Conservation (phyloP, 345 rosid species). For the Firmiana major region DNA sequence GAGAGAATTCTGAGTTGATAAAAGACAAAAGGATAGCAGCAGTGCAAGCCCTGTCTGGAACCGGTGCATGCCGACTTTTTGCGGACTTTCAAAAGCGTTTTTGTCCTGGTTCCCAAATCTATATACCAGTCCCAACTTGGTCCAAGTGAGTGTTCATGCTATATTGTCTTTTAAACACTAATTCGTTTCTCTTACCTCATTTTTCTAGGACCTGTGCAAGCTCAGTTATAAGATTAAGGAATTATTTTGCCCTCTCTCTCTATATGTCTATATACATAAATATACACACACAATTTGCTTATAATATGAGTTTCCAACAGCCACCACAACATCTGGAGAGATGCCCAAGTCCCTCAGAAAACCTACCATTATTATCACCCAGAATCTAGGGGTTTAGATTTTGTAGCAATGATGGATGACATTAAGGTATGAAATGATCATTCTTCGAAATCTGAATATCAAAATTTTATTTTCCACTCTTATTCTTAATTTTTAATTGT, state of each 20-base stretch:
- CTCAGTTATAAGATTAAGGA: neutral
- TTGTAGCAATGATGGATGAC: constrained; percentile 81
- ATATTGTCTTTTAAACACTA: constrained; percentile 2
- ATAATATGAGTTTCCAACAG: constrained; percentile 39
- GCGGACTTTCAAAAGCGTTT: constrained; percentile 96
- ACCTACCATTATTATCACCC: constrained; percentile 89
- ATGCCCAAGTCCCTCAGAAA: constrained; percentile 79
- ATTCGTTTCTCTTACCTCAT: neutral
- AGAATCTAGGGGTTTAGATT: constrained; percentile 80
- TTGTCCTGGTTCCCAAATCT: constrained; percentile 78
- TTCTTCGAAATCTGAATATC: neutral
- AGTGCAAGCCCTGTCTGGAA: constrained; percentile 86
- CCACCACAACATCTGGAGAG: constrained; percentile 99
- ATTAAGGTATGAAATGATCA: constrained; percentile 50
- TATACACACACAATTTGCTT: neutral
- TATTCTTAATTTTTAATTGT: neutral
- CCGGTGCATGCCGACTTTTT: constrained; percentile 93
- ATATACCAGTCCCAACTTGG: constrained; percentile 96
- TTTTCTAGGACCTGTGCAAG: neutral
- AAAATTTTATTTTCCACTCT: neutral
- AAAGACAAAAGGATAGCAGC: constrained; percentile 91
- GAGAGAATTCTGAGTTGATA: constrained; percentile 70
- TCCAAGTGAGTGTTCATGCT: constrained; percentile 59
- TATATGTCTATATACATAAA: constrained; percentile 6
- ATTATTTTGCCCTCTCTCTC: neutral